phyloP scores from a whole-genome alignment of 306 rosid species.

The Delonix regia region DNA sequence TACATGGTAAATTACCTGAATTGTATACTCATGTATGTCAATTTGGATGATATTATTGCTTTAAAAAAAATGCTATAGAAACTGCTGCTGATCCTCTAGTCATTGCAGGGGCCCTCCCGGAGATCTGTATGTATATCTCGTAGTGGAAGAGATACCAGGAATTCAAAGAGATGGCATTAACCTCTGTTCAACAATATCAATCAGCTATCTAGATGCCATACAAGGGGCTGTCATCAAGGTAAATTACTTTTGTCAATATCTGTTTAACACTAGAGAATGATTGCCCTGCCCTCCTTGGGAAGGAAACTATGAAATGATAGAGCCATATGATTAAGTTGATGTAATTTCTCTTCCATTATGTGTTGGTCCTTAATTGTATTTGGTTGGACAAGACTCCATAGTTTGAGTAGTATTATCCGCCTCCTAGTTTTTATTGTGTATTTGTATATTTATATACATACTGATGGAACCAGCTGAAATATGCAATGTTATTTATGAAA shows the following conservation, averaged over 20 bases:
- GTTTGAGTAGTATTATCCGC: neutral
- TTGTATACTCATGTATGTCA: neutral
- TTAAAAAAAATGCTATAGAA: slow-evolving; percentile 38
- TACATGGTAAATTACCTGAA: neutral
- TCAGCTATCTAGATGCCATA: slow-evolving; percentile 89
- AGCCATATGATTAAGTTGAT: slow-evolving; percentile 5
- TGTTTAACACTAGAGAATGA: too few species aligned
- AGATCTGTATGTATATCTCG: slow-evolving; percentile 92
- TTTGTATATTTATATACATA: too few species aligned
- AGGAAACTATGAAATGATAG: neutral
- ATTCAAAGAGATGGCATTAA: slow-evolving; percentile 95
- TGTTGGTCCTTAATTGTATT: neutral
- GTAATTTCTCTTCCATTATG: neutral
- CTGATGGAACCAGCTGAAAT: too few species aligned
- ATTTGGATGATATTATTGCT: neutral
- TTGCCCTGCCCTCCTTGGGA: neutral
- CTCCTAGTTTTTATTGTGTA: too few species aligned
- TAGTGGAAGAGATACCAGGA: slow-evolving; percentile 75
- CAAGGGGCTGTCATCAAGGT: slow-evolving; percentile 82
- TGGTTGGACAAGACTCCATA: neutral
- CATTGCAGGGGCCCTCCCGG: slow-evolving; percentile 88
- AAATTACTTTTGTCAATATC: slow-evolving; percentile 28
- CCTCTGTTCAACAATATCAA: slow-evolving; percentile 69
- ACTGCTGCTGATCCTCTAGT: slow-evolving; percentile 40
- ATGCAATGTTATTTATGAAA: too few species aligned